Base-by-base conservation (phyloP, 2,329 filamentous ascomycete genomes). In the Aspergillus sp. region DNA sequence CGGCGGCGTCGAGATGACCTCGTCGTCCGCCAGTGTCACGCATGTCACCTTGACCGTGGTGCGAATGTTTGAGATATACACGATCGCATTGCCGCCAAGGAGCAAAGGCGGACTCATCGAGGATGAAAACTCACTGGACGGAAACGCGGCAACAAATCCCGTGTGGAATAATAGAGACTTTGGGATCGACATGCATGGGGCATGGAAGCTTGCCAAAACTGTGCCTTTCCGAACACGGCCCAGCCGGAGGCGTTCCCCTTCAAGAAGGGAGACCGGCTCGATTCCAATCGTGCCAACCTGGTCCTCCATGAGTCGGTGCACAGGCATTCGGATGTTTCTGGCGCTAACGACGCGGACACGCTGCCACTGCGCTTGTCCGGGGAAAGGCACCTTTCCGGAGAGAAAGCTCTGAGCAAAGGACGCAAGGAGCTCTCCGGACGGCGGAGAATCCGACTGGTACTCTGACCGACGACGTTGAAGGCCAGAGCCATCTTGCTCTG, bases 231-330 rank as follows among this genome's bases (percentile, higher is more conserved):
- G 64, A 10, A 75, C 64, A 16, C 68, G 52, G 11, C 57, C 53
- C n/a, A 63, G 42, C 14, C 44, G 49, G 8, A 49, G 46, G 10
- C 41, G 26, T 24, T 42, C 40, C 5, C 48, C 45, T 19, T 49
- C 42, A 2, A 48, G 42, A 3, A 39, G 29, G 4, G 38, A 33
- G 12, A 57, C 40, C 7, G 50, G 48, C 34, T 81, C 71, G 31
- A 96, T 67, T 0, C 88, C 89, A 33, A 98, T 73, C 0, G 88
- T 95, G 1, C 89, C 91, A 4, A 89, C 86, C 59, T 98, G 89
- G 7, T 85, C 86, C 11, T 79, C 71, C 31, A 79, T 71, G 5
- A 96, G 69, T 0, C 72, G 75, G 29, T 77, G 75, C 0, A 95
- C 86, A 0, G 89, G 85, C 3, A 95, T 67, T 4, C 89, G 77